Conservation (phyloP, 129 eudicot genomes). For the Gnaphalium uliginosum region DNA sequence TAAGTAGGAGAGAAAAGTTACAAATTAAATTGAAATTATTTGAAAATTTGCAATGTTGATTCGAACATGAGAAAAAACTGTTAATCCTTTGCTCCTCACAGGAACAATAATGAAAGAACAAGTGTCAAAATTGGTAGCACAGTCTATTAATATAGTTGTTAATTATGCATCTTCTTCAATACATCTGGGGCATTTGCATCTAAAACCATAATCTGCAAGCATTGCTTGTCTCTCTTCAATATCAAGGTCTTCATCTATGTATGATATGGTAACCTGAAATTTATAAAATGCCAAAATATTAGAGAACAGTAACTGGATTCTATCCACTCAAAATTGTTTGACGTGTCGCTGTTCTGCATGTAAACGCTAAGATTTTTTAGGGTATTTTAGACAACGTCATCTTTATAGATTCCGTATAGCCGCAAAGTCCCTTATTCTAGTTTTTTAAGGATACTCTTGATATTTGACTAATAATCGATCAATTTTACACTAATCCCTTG, state of each 20-base stretch:
- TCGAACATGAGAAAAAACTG: no score
- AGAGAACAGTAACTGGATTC: background rate
- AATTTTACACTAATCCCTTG: background rate
- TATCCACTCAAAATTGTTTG: background rate
- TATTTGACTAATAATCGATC: background rate
- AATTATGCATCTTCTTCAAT: constrained; percentile 41
- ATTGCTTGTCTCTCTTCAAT: constrained; percentile 66
- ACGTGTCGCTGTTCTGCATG: background rate
- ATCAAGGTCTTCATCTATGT: constrained; percentile 85
- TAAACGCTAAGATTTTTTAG: background rate
- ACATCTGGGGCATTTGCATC: constrained; percentile 75
- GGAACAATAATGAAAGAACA: no score
- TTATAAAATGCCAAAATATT: background rate
- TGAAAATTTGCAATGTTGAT: no score
- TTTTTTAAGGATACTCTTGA: background rate
- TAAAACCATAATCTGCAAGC: constrained; percentile 90
- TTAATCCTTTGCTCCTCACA: no score
- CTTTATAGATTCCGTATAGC: background rate
- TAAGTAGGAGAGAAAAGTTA: no score
- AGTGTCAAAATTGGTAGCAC: no score
- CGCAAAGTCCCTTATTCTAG: background rate
- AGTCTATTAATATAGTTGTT: background rate
- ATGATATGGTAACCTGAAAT: constrained; percentile 81
- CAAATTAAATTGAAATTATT: no score
- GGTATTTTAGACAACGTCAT: background rate